Evolutionary conservation across 2,329 filamentous ascomycete genomes (phyloP).

Genomic region (Diplodia seriata): DNA sequence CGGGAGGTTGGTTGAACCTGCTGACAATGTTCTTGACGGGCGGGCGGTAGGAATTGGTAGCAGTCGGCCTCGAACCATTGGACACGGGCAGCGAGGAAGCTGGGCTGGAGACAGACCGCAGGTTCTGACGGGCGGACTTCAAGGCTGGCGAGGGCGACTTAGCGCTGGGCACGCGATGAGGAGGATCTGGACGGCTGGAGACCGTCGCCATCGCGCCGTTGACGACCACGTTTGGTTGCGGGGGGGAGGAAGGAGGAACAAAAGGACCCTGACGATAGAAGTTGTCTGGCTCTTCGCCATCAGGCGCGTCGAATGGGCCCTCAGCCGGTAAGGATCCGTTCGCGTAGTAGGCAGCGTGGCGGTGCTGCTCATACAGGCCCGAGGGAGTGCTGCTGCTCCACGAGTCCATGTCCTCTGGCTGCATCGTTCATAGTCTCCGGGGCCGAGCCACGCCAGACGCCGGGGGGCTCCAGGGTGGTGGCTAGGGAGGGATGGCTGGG

Average conservation of each 20-base stretch:
- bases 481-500: conserved; percentile 20
- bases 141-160: conserved; percentile 29
- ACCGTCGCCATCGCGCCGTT: conserved; percentile 33
- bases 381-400: conserved; percentile 30
- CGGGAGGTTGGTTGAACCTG: conserved; percentile 45
- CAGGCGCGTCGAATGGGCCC: conserved; percentile 23
- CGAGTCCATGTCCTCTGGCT: conserved; percentile 31
- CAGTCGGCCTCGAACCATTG: conserved; percentile 21
- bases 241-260: conserved; percentile 18
- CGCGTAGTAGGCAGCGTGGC: conserved; percentile 22
- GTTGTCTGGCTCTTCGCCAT: conserved; percentile 31
- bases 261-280: conserved; percentile 32
- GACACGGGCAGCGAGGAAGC: conserved; percentile 25
- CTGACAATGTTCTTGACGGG: conserved; percentile 48
- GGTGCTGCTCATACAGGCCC: conserved; percentile 24
- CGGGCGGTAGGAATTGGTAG: conserved; percentile 35
- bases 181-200: conserved; percentile 24
- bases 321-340: conserved; percentile 31
- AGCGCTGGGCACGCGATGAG: conserved; percentile 26
- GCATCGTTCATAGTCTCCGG: conserved; percentile 33
- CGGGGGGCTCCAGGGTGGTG: conserved; percentile 33
- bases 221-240: conserved; percentile 31
- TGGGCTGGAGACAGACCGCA: conserved; percentile 30
- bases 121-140: conserved; percentile 31
- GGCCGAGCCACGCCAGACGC: conserved; percentile 33